Evolutionary conservation across 768 basidiomycete species (phyloP).

Genomic region (Russula ochroleuca): DNA sequence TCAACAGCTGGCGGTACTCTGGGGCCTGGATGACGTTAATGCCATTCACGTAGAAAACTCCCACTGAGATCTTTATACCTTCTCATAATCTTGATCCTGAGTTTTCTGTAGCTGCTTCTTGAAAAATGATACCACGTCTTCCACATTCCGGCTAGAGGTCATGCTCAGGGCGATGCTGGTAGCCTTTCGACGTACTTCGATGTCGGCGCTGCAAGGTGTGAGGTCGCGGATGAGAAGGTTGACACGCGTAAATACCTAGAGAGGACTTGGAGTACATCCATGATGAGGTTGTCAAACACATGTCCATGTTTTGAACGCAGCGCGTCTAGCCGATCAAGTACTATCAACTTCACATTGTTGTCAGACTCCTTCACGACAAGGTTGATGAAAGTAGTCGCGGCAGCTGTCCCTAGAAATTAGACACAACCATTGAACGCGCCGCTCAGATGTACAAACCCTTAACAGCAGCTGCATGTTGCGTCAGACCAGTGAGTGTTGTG

Average conservation of each 20-base stretch:
- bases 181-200: conserved; percentile 94
- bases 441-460: conserved; percentile 59
- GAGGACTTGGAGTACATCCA: conserved; percentile 92
- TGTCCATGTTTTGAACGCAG: conserved; percentile 82
- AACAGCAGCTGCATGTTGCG: conserved; percentile 92
- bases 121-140: conserved; percentile 92
- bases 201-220: conserved; percentile 64
- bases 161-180: conserved; percentile 85
- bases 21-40: conserved; percentile 52
- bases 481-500: conserved; percentile 87
- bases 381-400: conserved; percentile 82
- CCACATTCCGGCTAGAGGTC: conserved; percentile 91
- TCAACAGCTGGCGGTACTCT: conserved; percentile 93
- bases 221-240: neutral
- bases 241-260: conserved; percentile 48
- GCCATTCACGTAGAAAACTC: neutral
- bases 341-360: conserved; percentile 98
- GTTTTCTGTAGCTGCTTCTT: conserved; percentile 98
- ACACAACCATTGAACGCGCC: neutral
- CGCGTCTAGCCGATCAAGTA: conserved; percentile 82
- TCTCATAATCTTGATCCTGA: conserved; percentile 88
- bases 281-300: conserved; percentile 85
- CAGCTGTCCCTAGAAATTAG: conserved; percentile 47
- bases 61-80: conserved; percentile 44
- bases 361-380: conserved; percentile 94